Evolutionary conservation across 371 early-diverging fungal genomes (phyloP), one percentile per base, ranked within the genome.

Genomic region (Saksenaea oblongispora): DNA sequence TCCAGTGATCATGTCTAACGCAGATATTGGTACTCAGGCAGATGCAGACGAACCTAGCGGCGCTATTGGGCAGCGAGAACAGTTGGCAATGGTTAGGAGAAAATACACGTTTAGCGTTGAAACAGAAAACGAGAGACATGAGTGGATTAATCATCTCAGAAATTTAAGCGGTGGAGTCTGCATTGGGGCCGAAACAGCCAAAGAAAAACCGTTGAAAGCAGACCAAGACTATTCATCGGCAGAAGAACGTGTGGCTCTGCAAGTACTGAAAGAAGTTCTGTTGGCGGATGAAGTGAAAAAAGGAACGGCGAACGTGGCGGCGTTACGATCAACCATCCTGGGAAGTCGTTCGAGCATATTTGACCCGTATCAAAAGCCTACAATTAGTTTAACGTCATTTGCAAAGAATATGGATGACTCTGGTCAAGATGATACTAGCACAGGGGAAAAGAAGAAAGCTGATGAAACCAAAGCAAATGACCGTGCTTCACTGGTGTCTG

Each of bases 91-190:
- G 58, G 78, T 82, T 1, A 78, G 76, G 35, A 76, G 83, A 5
- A 76, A 78, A 36, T 87, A 85, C 39, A 73, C 76, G 14, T 85
- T 87, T 64, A 84, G 87, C 27, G 83, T 85, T 3, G 82, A 84
- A 22, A 81, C 83, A 0, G 81, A 75, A 24, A 73, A 76, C 18
- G 82, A 83, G 39, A 70, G 79, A 24, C 64, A 71, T 36, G 70
- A 80, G 51, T 87, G 87, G 87, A 62, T 82, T 4, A 61, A 64
- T 22, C 65, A 69, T 5, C 64, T 82, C 2, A 71, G 68, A 56
- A 56, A 47, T 17, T 28, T 75, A 9, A 74, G 80, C 31, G 83
- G 78, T 0, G 39, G 64, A 31, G 72, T 81, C 1, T 24, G 39
- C 15, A 17, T 27, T 26, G 56, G 55, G 18, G 24, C 64, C 1